phyloP scores from a whole-genome alignment of 495 filamentous ascomycete species.

The Trypethelium eluteriae region DNA sequence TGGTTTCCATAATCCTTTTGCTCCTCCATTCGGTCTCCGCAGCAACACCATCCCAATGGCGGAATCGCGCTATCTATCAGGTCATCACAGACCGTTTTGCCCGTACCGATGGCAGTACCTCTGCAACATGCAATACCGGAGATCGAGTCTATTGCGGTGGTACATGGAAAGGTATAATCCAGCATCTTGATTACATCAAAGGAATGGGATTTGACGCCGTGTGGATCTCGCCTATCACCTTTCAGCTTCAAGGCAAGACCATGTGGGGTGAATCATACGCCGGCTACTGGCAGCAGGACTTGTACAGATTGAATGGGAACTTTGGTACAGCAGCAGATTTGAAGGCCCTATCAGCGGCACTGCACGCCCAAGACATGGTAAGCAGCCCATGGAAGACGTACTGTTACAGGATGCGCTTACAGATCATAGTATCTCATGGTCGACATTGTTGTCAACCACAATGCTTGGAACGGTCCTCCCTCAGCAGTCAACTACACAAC shows the following conservation, averaged over 20 bases:
- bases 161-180: conserved; percentile 63
- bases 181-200: conserved; percentile 64
- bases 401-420: conserved; percentile 26
- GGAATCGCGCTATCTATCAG: conserved; percentile 58
- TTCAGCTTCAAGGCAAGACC: conserved; percentile 47
- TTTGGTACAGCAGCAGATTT: conserved; percentile 27
- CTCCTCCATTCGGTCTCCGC: conserved; percentile 1
- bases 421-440: conserved; percentile 24
- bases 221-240: conserved; percentile 73
- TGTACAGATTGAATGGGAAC: conserved; percentile 21
- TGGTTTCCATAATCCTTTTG: not conserved
- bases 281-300: conserved; percentile 27
- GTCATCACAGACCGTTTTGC: conserved; percentile 71
- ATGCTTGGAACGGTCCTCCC: conserved; percentile 42
- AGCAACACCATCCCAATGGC: conserved; percentile 29
- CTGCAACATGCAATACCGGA: conserved; percentile 44
- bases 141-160: conserved; percentile 63
- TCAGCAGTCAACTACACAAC: conserved; percentile 51
- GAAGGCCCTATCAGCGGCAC: conserved; percentile 17
- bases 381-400: conserved; percentile 55
- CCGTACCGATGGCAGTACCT: conserved; percentile 57
- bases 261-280: conserved; percentile 19
- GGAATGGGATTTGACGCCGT: conserved; percentile 75
- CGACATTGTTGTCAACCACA: conserved; percentile 27
- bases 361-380: conserved; percentile 44